These are phyloP conservation scores for Helotiales sp. DNA, from an alignment of 2,329 filamentous ascomycete species.

Conservation along the genomic window DNA sequence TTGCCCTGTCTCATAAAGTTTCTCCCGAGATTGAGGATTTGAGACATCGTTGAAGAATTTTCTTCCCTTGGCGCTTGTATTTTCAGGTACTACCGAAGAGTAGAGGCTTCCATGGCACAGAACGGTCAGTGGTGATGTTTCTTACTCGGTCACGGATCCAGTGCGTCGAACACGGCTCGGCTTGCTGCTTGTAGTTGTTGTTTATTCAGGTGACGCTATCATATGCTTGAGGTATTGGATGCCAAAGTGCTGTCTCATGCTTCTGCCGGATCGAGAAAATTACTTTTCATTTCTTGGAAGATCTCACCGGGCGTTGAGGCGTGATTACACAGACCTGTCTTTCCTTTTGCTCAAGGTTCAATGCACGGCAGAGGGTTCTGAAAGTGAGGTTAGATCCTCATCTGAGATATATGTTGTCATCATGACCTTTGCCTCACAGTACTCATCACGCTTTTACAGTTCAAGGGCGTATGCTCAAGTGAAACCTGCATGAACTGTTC, in stretches of 20 bases:
- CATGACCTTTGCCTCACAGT: neutral
- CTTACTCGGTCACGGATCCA: too few species aligned
- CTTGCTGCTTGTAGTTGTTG: neutral
- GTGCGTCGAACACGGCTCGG: neutral
- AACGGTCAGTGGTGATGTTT: neutral
- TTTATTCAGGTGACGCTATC: neutral
- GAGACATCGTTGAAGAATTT: neutral
- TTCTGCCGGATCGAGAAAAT: neutral
- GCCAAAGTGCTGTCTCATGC: neutral
- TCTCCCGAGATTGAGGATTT: neutral
- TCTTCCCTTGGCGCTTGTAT: neutral
- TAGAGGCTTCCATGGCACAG: neutral
- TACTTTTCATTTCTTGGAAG: neutral
- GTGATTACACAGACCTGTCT: too few species aligned
- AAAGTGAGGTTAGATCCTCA: neutral
- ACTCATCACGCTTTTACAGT: neutral
- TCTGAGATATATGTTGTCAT: neutral
- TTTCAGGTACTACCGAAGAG: neutral
- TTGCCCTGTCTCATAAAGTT: too few species aligned
- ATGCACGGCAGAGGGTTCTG: neutral
- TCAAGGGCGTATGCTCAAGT: too few species aligned
- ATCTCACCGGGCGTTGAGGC: too few species aligned
- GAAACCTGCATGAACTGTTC: neutral
- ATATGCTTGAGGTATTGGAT: neutral
- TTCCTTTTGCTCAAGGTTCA: too few species aligned